A percentile compares a stretch with the other conserved stretches of the same genome.
phyloP scores from a whole-genome alignment of 2,329 filamentous ascomycete species.

The Botrytis tulipae region DNA sequence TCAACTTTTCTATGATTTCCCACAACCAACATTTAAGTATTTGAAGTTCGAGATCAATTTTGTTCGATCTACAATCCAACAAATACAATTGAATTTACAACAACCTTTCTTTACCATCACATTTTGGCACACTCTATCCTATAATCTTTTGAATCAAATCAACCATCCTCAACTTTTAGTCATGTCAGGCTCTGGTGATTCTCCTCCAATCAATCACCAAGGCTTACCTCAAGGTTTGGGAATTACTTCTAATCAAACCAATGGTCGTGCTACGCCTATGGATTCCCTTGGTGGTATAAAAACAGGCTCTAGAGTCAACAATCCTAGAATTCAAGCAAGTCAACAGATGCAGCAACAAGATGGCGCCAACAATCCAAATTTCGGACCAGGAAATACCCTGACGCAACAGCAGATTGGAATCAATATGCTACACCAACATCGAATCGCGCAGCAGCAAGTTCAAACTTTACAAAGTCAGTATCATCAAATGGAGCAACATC shows the following conservation, averaged over 20 bases:
- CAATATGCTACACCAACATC: not conserved
- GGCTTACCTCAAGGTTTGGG: constrained; percentile 2
- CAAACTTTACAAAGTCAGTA: not conserved
- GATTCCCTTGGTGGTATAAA: not conserved
- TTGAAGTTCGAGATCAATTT: not conserved
- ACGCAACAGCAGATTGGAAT: not conserved
- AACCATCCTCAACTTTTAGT: not conserved
- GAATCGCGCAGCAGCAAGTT: not conserved
- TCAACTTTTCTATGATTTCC: not conserved
- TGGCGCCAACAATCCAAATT: not conserved
- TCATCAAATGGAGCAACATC: not conserved
- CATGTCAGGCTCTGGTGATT: not conserved
- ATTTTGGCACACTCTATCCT: not conserved
- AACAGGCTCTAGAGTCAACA: not conserved
- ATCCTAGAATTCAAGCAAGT: not conserved
- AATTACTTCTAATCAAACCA: not conserved
- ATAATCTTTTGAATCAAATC: not conserved
- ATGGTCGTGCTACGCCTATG: not conserved
- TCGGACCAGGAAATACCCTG: not conserved
- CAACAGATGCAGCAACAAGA: not conserved
- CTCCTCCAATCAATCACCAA: not conserved
- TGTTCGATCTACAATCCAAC: not conserved
- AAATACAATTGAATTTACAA: not conserved
- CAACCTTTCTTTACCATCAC: not conserved
- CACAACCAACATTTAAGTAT: not conserved